Percentiles rank a stretch among this genome's conserved stretches.
Conservation (phyloP, 2,329 filamentous ascomycete genomes). For the Talaromyces sp. region DNA sequence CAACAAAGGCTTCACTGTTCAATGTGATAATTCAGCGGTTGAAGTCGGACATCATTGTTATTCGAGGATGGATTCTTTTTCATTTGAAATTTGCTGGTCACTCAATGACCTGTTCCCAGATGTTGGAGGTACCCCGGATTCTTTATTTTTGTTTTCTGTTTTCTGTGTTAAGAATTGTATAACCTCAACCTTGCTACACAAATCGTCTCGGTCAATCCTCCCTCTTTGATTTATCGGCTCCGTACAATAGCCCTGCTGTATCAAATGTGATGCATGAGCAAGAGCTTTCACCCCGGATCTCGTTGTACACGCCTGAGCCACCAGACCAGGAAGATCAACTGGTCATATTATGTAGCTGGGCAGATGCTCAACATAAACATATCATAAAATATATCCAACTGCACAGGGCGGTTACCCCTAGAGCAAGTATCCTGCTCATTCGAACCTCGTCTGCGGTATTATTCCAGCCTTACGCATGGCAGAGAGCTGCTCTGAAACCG, state of each 20-base stretch:
- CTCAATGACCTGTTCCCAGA: not conserved
- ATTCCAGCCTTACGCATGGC: slow-evolving; percentile 19
- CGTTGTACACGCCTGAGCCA: not conserved
- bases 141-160: not conserved
- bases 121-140: not conserved
- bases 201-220: not conserved
- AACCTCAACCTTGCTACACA: not conserved
- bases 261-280: slow-evolving; percentile 3
- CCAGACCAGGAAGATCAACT: slow-evolving; percentile 11
- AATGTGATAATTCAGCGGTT: not conserved
- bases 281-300: slow-evolving; percentile 5
- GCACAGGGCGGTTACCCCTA: slow-evolving; percentile 27
- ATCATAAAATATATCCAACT: slow-evolving; percentile 31
- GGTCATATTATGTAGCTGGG: slow-evolving; percentile 28
- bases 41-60: not conserved
- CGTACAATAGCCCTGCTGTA: not conserved
- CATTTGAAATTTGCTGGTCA: not conserved
- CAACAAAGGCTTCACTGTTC: not conserved
- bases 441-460: slow-evolving; percentile 24
- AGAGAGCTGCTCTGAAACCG: slow-evolving; percentile 11
- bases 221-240: not conserved
- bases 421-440: slow-evolving; percentile 28
- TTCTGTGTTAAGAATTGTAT: not conserved
- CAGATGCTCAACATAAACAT: slow-evolving; percentile 29
- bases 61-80: not conserved